Evolutionary conservation across 805 yeast genomes (phyloP), one percentile per base, ranked within the genome.

Genomic region (Ogataea haglerorum): DNA sequence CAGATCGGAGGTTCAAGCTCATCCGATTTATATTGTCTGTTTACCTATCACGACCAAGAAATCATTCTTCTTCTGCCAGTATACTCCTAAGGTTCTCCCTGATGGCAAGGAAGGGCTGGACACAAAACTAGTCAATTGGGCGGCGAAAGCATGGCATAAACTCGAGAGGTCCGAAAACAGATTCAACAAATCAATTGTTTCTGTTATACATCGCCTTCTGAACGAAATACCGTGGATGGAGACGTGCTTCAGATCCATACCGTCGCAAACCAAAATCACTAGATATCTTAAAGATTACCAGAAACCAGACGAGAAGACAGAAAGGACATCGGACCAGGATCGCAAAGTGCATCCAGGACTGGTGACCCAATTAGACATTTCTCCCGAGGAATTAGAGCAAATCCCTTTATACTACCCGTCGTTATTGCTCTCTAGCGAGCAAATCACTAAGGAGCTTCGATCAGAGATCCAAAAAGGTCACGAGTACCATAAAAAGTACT

Each of bases 161-260:
- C 59, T 90, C 57, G 70, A 67, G 31, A 57, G 61, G 1, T 82
- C 95, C 1, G 70, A 80, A 2, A 63, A 68, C 27, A 56, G 67
- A 8, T 63, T 82, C 53, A 87, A 87, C 59, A 66, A 73, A 48
- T 70, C 68, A 39, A 72, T 89, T 32, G 88, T 84, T 2, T 36
- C 56, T 3, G 67, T 68, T 46, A 74, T 82, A 12, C 71, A 75
- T 30, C 60, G 58, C 40, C 68, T 83, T 28, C 60, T 89, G 49
- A 73, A 76, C 38, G 69, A 77, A 16, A 77, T 85, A 6, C 87
- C 91, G 2, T 90, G 91, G 76, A 80, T 82, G 49, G 98, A 90
- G 56, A 75, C 77, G 53, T 76, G 88, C 33, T 67, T 90, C 44
- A 70, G 78, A 45, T 75, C 91, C 2, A 75, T 91, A 17, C 97